Conservation (phyloP, 1,139 yeast species). For the Zhuliangozyma parablackwelliae region DNA sequence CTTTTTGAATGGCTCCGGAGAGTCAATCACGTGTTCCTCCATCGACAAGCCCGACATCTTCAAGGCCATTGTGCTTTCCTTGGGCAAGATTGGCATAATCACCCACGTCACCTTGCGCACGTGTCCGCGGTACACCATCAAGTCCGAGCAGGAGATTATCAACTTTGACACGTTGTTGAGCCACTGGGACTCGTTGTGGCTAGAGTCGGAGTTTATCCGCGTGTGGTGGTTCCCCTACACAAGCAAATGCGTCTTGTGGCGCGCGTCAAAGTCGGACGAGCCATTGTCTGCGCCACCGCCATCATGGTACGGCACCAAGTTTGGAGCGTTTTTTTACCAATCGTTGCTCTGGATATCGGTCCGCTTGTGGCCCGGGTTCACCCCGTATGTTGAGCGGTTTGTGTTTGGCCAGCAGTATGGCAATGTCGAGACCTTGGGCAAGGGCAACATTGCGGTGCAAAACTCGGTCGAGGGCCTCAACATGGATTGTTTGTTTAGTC, state of each 20-base stretch:
- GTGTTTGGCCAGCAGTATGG: constrained; percentile 86
- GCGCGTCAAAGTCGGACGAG: constrained; percentile 70
- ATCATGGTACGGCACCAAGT: constrained; percentile 80
- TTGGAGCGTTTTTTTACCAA: constrained; percentile 79
- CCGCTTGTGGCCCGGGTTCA: constrained; percentile 63
- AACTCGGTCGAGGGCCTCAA: constrained; percentile 82
- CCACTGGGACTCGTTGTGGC: constrained; percentile 75
- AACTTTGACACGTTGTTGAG: constrained; percentile 66
- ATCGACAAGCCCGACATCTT: constrained; percentile 65
- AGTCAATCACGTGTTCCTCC: constrained; percentile 66
- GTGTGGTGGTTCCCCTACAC: constrained; percentile 99
- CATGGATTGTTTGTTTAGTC: constrained; percentile 94
- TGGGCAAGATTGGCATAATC: constrained; percentile 90
- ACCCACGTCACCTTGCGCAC: constrained; percentile 84
- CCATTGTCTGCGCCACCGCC: constrained; percentile 62
- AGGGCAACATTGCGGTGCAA: constrained; percentile 68
- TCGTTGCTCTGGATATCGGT: constrained; percentile 76
- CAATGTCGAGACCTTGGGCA: constrained; percentile 60
- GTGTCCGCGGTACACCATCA: constrained; percentile 78
- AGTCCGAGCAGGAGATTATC: constrained; percentile 77
- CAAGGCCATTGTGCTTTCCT: constrained; percentile 77
- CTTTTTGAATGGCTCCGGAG: constrained; percentile 70
- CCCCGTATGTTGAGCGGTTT: constrained; percentile 81
- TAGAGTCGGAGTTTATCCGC: constrained; percentile 83
- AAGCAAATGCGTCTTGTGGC: constrained; percentile 81